A percentile compares a stretch with the other conserved stretches of the same genome.
phyloP scores from a whole-genome alignment of 495 filamentous ascomycete species.

The Penicillium egyptiacum region DNA sequence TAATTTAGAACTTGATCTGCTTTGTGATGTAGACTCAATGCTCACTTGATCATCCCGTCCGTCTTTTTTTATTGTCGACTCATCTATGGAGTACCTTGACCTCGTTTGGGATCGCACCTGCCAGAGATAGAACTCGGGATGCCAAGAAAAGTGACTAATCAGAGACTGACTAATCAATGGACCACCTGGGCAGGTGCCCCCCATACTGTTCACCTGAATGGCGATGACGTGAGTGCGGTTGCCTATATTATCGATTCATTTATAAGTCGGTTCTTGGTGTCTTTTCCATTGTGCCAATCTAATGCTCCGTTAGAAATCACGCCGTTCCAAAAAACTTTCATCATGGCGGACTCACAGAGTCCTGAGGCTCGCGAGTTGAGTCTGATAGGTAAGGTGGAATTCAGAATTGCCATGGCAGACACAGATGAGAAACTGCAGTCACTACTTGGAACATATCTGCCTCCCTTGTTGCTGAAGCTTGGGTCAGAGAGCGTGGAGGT shows the following conservation, averaged over 20 bases:
- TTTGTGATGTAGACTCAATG: not conserved
- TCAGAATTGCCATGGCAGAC: slow-evolving; percentile 81
- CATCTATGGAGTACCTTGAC: not conserved
- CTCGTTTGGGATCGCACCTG: not conserved
- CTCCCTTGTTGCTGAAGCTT: slow-evolving; percentile 80
- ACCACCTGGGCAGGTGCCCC: slow-evolving; percentile 15
- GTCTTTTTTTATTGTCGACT: not conserved
- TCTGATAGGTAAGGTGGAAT: slow-evolving; percentile 86
- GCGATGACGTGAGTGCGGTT: slow-evolving; percentile 29
- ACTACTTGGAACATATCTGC: slow-evolving; percentile 74
- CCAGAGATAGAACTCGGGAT: not conserved
- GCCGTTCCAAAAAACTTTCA: slow-evolving; percentile 6
- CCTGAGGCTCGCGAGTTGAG: slow-evolving; percentile 76
- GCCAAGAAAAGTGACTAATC: slow-evolving; percentile 5
- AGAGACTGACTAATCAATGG: slow-evolving; percentile 12
- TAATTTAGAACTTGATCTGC: not conserved
- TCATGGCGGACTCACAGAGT: slow-evolving; percentile 44
- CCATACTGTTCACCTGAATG: slow-evolving; percentile 8
- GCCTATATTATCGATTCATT: slow-evolving; percentile 13
- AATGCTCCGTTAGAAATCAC: slow-evolving; percentile 3
- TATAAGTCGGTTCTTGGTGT: not conserved
- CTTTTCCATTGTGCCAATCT: slow-evolving; percentile 1
- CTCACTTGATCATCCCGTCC: not conserved
- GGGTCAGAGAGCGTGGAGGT: slow-evolving; percentile 76
- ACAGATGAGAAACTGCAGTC: slow-evolving; percentile 78